A percentile compares a stretch with the other conserved stretches of the same genome.
Conservation (phyloP, 2,329 filamentous ascomycete species). For the Aureobasidium sp. region DNA sequence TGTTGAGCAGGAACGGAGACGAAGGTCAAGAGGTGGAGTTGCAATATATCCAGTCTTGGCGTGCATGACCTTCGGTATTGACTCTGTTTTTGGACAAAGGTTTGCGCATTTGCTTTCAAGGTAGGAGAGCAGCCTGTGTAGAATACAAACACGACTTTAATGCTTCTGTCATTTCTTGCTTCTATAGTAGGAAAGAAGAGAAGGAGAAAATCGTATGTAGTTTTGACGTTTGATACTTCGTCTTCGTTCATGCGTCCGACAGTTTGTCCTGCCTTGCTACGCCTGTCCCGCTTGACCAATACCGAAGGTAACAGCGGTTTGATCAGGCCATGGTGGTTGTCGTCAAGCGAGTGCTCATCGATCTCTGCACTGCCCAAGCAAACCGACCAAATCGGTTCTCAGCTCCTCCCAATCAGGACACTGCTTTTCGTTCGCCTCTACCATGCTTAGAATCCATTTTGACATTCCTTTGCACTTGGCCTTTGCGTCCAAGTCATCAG, state of each 20-base stretch:
- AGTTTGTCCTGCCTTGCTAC: too few species aligned
- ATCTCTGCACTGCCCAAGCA: not conserved
- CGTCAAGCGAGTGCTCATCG: not conserved
- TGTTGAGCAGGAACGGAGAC: too few species aligned
- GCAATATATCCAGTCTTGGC: not conserved
- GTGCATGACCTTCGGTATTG: not conserved
- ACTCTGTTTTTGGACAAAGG: not conserved
- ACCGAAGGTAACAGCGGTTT: not conserved
- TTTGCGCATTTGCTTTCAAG: not conserved
- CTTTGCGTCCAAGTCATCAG: slow-evolving; percentile 20
- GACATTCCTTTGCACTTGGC: slow-evolving; percentile 20
- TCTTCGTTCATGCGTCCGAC: too few species aligned
- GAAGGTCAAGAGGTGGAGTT: not conserved
- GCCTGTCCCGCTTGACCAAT: too few species aligned
- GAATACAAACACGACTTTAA: not conserved
- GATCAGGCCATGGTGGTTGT: not conserved
- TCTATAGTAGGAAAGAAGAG: too few species aligned
- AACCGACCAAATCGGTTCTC: not conserved
- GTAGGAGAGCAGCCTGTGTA: too few species aligned
- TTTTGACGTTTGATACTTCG: too few species aligned
- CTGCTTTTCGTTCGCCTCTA: slow-evolving; percentile 22
- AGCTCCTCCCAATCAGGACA: slow-evolving; percentile 27
- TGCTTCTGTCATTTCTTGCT: not conserved
- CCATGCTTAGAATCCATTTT: slow-evolving; percentile 25
- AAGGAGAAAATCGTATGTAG: too few species aligned